Evolutionary conservation across 345 rosid genomes (phyloP).

Genomic region (Salix caprea): DNA sequence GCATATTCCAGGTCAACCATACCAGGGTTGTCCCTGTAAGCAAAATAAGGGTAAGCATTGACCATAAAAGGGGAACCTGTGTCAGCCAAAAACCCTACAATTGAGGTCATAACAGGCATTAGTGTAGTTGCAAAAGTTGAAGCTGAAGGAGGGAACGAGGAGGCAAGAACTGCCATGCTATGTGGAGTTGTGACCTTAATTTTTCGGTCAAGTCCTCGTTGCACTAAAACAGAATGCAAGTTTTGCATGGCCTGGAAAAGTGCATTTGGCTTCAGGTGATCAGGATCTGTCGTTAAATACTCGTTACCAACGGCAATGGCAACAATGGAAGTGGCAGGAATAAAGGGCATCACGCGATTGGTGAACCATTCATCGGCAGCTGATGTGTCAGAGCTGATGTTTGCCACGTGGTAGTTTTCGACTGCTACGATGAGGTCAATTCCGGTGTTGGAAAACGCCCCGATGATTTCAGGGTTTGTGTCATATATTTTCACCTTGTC

Average conservation of each 20-base stretch:
- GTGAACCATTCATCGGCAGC: conserved; percentile 54
- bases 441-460: conserved; percentile 63
- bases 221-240: conserved; percentile 41
- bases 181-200: conserved; percentile 64
- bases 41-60: conserved; percentile 68
- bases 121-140: conserved; percentile 48
- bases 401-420: conserved; percentile 46
- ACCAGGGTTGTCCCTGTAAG: conserved; percentile 46
- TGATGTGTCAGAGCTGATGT: conserved; percentile 39
- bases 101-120: conserved; percentile 47
- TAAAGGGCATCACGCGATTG: conserved; percentile 45
- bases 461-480: conserved; percentile 56
- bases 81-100: conserved; percentile 44
- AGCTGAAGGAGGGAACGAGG: conserved; percentile 60
- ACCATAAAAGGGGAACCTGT: conserved; percentile 56
- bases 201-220: conserved; percentile 55
- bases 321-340: conserved; percentile 55
- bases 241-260: conserved; percentile 55
- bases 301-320: conserved; percentile 58
- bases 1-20: conserved; percentile 51
- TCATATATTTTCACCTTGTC: conserved; percentile 67
- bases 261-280: conserved; percentile 36
- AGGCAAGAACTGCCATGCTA: conserved; percentile 55
- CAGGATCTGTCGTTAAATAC: conserved; percentile 42
- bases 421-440: conserved; percentile 57